A percentile compares a stretch with the other conserved stretches of the same genome.
Evolutionary conservation across 179 eudicot species (phyloP).

Genomic region (Dionaea muscipula): DNA sequence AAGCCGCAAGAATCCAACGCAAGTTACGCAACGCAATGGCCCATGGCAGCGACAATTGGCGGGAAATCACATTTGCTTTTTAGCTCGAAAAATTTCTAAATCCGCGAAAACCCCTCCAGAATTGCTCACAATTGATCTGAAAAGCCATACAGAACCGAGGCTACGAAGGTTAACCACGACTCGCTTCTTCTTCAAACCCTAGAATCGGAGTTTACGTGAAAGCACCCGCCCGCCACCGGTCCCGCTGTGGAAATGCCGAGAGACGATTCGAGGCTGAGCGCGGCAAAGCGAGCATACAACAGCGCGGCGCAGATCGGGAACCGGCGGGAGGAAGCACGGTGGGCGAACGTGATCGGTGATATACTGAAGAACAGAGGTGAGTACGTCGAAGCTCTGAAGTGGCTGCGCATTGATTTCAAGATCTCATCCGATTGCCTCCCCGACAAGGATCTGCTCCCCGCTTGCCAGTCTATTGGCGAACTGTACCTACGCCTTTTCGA

Average conservation of each 20-base stretch:
- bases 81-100: too few species aligned
- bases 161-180: too few species aligned
- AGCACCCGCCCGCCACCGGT: not conserved
- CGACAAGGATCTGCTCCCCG: slow-evolving; percentile 65
- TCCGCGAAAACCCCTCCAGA: too few species aligned
- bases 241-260: slow-evolving; percentile 15
- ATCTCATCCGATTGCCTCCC: slow-evolving; percentile 40
- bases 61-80: too few species aligned
- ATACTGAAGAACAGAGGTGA: slow-evolving; percentile 67
- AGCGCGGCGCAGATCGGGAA: slow-evolving; percentile 50
- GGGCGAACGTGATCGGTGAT: slow-evolving; percentile 87
- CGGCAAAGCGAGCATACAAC: slow-evolving; percentile 55
- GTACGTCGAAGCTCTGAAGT: slow-evolving; percentile 57
- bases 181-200: not conserved
- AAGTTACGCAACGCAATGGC: too few species aligned
- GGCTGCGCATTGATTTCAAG: slow-evolving; percentile 73
- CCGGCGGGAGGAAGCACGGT: slow-evolving; percentile 72
- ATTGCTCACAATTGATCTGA: too few species aligned
- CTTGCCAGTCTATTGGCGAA: slow-evolving; percentile 89
- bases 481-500: slow-evolving; percentile 49
- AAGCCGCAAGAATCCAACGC: too few species aligned
- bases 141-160: too few species aligned
- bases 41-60: too few species aligned
- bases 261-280: slow-evolving; percentile 36
- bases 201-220: not conserved